Evolutionary conservation across 2,329 filamentous ascomycete genomes (phyloP).

Genomic region (Ophiocordyceps camponoti-floridani): DNA sequence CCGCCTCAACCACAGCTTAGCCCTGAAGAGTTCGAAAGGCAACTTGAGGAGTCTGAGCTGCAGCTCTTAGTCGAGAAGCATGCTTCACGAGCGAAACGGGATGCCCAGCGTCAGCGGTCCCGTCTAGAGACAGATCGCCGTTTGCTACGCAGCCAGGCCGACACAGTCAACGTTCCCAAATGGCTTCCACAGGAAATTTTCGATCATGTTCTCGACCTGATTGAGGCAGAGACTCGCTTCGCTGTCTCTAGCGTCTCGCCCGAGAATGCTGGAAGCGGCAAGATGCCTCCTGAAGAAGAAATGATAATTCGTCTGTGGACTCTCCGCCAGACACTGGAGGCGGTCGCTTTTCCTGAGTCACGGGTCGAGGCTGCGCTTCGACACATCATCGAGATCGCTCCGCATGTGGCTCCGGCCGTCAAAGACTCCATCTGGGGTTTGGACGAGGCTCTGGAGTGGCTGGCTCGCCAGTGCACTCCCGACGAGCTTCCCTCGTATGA

Average conservation of each 20-base stretch:
- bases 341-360: conserved; percentile 47
- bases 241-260: conserved; percentile 28
- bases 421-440: conserved; percentile 68
- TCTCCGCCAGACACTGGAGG: conserved; percentile 52
- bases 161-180: conserved; percentile 50
- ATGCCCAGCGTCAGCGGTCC: conserved; percentile 56
- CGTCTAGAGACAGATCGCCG: conserved; percentile 76
- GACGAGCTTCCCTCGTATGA: conserved; percentile 60
- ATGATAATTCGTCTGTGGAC: conserved; percentile 70
- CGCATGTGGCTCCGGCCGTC: conserved; percentile 34
- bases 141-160: conserved; percentile 61
- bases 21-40: conserved; percentile 77
- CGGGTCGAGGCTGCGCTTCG: conserved; percentile 47
- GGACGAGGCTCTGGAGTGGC: conserved; percentile 77
- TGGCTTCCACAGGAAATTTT: conserved; percentile 71
- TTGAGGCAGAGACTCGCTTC: conserved; percentile 46
- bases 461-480: conserved; percentile 56
- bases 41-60: conserved; percentile 79
- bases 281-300: conserved; percentile 55
- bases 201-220: conserved; percentile 58
- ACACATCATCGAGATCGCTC: conserved; percentile 48
- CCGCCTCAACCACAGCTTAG: conserved; percentile 36
- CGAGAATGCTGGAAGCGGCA: conserved; percentile 25
- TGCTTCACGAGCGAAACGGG: conserved; percentile 59
- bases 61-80: conserved; percentile 77